Base-by-base conservation (phyloP, 2,329 filamentous ascomycete genomes). In the Chaetothyriales sp. region DNA sequence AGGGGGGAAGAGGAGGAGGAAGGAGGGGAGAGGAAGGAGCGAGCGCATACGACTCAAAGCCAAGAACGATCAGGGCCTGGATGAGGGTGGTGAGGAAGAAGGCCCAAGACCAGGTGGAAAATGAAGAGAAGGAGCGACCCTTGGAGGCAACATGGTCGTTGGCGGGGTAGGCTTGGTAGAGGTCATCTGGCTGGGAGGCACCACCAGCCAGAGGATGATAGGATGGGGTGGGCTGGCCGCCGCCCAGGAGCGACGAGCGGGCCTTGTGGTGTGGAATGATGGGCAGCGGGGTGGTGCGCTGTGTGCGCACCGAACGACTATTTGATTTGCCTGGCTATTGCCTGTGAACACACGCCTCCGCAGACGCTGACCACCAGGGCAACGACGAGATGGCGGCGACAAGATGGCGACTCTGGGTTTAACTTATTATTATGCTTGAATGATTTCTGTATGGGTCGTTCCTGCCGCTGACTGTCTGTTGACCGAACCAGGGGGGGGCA, bases 11-110 rank as follows among this genome's bases (percentile, higher is more conserved):
- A 42, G 15, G 20, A 15, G 20, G 20, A 46, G 32, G 7, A n/a
- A 10, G 48, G 6, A 28, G 49, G 47, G n/a, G 26, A 49, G 47
- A 15, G 18, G 51, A 36, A n/a, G n/a, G n/a, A n/a, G n/a, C n/a
- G n/a, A n/a, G n/a, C n/a, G 74, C 86, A 65, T 76, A 95, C 86
- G 84, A 79, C 74, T 98, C 90, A 57, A 95, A 83, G 20, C 77
- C 82, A 59, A 96, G 76, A 56, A 86, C 85, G 50, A 93, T 76
- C 54, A 84, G 69, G 55, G 87, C 85, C 73, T 98, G 92, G 51
- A 85, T 56, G 45, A 83, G 67, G 36, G 86, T 81, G 36, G 84
- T 76, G 56, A 80, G 66, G 68, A 93, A 79, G 65, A 96, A 96
- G 55, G 80, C 73, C 74, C 87, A 90, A 15, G 89, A 88, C 90